These are phyloP conservation scores for Ricinus communis DNA, from an alignment of 345 rosid genomes.

Conservation along the genomic window DNA sequence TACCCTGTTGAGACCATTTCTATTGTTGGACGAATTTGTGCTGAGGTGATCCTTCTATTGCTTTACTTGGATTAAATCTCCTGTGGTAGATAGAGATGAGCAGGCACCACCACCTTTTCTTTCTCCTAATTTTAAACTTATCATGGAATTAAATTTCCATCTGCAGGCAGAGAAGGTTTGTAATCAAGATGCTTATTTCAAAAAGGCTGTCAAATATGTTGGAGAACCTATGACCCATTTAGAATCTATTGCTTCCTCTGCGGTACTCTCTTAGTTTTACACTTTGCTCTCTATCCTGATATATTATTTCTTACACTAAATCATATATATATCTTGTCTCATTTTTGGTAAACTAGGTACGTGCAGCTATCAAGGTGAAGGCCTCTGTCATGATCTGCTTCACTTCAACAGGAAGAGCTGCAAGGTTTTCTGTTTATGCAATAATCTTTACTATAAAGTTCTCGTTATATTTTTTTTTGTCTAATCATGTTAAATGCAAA, in stretches of 20 bases:
- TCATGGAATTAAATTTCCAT: neutral
- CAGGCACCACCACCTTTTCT: no score
- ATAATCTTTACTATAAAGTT: no score
- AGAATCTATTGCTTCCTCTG: slow-evolving; percentile 97
- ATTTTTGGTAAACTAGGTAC: slow-evolving; percentile 48
- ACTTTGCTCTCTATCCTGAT: neutral
- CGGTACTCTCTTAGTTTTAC: slow-evolving; percentile 48
- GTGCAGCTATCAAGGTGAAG: slow-evolving; percentile 98
- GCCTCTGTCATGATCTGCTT: slow-evolving; percentile 96
- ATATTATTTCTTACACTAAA: neutral
- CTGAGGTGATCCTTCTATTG: slow-evolving; percentile 53
- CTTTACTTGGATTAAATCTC: neutral
- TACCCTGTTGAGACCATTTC: slow-evolving; percentile 94
- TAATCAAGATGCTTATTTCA: slow-evolving; percentile 86
- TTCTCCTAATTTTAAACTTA: neutral
- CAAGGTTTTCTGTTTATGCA: slow-evolving; percentile 51
- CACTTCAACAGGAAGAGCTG: slow-evolving; percentile 98
- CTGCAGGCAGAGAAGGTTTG: slow-evolving; percentile 94
- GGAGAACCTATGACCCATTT: slow-evolving; percentile 96
- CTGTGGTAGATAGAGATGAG: no score
- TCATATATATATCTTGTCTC: neutral
- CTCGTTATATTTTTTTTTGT: no score
- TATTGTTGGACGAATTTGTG: slow-evolving; percentile 82
- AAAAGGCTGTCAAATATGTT: slow-evolving; percentile 78
- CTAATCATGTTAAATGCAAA: no score